These are phyloP conservation scores for Zygosaccharomyces rouxii DNA, from an alignment of 805 yeast species.

Conservation along the genomic window DNA sequence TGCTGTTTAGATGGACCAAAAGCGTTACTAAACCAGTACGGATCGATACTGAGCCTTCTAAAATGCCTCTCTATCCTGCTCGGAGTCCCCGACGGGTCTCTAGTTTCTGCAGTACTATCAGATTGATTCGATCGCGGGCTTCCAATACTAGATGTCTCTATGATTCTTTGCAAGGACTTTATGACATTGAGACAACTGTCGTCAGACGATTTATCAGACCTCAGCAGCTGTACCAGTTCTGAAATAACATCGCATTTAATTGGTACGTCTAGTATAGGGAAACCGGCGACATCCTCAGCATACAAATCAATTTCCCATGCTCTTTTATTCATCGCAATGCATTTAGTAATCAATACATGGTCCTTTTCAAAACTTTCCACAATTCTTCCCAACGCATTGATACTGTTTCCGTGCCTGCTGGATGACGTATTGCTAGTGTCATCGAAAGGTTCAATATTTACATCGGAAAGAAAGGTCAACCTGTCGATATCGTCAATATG, in stretches of 20 bases:
- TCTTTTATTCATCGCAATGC: slow-evolving; percentile 9
- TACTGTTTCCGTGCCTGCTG: slow-evolving; percentile 5
- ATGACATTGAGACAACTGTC: slow-evolving; percentile 7
- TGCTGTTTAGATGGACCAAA: background rate
- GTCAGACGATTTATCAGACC: slow-evolving; percentile 6
- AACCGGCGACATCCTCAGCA: slow-evolving; percentile 6
- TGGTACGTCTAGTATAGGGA: slow-evolving; percentile 19
- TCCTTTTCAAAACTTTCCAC: slow-evolving; percentile 13
- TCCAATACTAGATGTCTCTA: slow-evolving; percentile 2
- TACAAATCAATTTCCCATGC: slow-evolving; percentile 15
- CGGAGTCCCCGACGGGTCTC: background rate
- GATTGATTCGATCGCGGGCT: background rate
- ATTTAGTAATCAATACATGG: slow-evolving; percentile 12
- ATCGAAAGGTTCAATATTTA: background rate
- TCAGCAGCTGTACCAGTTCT: slow-evolving; percentile 11
- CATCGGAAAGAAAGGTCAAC: background rate
- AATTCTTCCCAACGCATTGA: slow-evolving; percentile 10
- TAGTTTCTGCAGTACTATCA: background rate
- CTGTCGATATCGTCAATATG: background rate
- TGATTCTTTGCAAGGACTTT: slow-evolving; percentile 13
- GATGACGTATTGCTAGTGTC: background rate
- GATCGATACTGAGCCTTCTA: background rate
- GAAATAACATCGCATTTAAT: slow-evolving; percentile 17
- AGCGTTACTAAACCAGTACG: background rate
- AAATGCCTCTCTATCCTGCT: background rate